Evolutionary conservation across 2,329 filamentous ascomycete genomes (phyloP), one percentile per base, ranked within the genome.

Genomic region (Diaporthe amygdali): DNA sequence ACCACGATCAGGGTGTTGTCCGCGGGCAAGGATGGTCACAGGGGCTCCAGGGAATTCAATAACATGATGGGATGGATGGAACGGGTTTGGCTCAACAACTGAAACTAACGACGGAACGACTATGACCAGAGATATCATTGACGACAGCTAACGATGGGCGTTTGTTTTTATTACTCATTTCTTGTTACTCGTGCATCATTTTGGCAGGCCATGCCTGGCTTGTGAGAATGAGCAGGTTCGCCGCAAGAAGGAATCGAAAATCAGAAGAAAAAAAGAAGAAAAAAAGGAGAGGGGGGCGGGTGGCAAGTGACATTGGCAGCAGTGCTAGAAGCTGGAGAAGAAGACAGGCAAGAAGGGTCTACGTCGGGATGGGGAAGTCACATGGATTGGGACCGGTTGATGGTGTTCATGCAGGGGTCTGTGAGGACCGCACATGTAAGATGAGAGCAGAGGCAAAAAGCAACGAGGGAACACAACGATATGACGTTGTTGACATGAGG

Each of bases 21-120:
- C 66, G 59, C 67, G 39, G 59, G 39, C 25, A 22, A 47, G 64
- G 61, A 47, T 20, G 59, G 37, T 41, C 37, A 63, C 3, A n/a
- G n/a, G 20, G 39, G 27, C 55, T 47, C 30, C 27, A 47, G 27
- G 59, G 59, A 30, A 7, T 34, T 14, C 34, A 12, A 63, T 67
- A 61, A 54, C 34, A 72, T 47, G 61, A 52, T 59, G 66, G 61
- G 68, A 56, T 47, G 30, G 49, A 34, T 46, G 70, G 61, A 70
- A 46, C 44, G 39, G 44, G 39, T 71, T 56, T 64, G 55, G 54
- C 69, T 64, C 46, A 59, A 61, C 47, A 64, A 69, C 32, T 56
- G 59, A 46, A 41, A 72, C 63, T 72, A 61, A 72, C 68, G 71
- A 72, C 49, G 71, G 71, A 71, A 72, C 37, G 71, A 72, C 63